Base-by-base conservation (phyloP, 495 filamentous ascomycete species). In the Acidomyces sp. region DNA sequence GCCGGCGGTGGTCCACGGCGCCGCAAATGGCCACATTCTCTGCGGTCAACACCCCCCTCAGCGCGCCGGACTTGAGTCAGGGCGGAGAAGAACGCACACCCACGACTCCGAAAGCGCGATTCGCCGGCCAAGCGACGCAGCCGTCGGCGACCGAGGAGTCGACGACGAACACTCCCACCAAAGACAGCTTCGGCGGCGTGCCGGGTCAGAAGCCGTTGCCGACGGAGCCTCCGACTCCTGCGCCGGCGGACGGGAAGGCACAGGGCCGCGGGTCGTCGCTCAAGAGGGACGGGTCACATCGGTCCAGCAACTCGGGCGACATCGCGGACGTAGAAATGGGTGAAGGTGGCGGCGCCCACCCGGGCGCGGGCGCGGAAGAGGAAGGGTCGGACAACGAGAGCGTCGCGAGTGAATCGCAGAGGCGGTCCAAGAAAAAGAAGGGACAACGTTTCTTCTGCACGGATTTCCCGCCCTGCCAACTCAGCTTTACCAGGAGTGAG, bases 401-500 rank as follows among this genome's bases (percentile, higher is more conserved):
- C 45, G 71, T 80, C 6, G 75, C 72, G 37, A 81, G 75, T 7
- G 71, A 79, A 18, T 68, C 71, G 39, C 75, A 71, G 20, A 65
- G 73, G 32, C 72, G 74, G 11, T 72, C 72, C 23, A 93, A 90
- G 60, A 93, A 93, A 69, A 96, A 96, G 64, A 95, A 94, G 59
- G 87, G 87, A 1, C 87, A 94, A 55, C 73, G 85, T 31, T 97
- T 97, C 55, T 95, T 85, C 58, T 97, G 90, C 63, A 93, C 82
- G n/a, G 85, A 93, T 18, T 95, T 87, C 54, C 92, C 92, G 29
- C 83, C 86, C 13, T 97, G 90, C 61, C 85, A 79, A 53, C 61
- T 97, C 19, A 93, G 87, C 57, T 97, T 97, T 58, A 96, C 90
- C 2, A 72, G 90, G 27, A 96, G 92, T 54, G 90, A 97, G 58